Evolutionary conservation across 768 basidiomycete species (phyloP), one percentile per base, ranked within the genome.

Genomic region (Amanita pallidorosea): DNA sequence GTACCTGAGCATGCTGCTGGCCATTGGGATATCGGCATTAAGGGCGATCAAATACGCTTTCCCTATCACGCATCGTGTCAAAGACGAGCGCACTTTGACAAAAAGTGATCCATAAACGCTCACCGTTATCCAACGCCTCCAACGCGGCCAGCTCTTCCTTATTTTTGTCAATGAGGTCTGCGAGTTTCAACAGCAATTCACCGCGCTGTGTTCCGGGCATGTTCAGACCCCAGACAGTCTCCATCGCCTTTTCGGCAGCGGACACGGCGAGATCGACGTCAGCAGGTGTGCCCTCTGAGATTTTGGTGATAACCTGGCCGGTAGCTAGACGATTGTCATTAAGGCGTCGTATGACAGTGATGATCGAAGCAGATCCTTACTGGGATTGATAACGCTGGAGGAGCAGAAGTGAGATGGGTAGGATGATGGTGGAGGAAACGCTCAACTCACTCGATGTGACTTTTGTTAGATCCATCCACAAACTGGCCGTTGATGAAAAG

Each of bases 241-340:
- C 77, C 63, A 61, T 70, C 0, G 71, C 71, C 60, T 64, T 76
- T 53, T 79, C 73, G 0, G 86, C 86, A 40, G 75, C 82, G 2
- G 70, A 65, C 50, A 91, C 89, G 0, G 90, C 90, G 41, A 63
- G 57, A 64, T 94, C 85, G 54, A 95, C 79, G 60, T 94, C 91
- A 54, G 78, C 74, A 7, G 71, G 52, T 2, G 79, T 79, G 27
- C 74, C 89, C 60, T 77, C 79, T 1, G 77, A 65, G 54, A 89
- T 66, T 37, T 70, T 53, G 1, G 79, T 78, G 60, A 83, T 72
- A 42, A 77, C 56, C 60, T 85, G 74, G 38, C 86, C 90, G 17
- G 65, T 88, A 0, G 85, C 75, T 85, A 51, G 41, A 33, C 1
- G 5, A 33, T 13, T 12, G 12, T 33, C 33, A 40, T 47, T 17